These are phyloP conservation scores for Drechslera avenae DNA, from an alignment of 2,329 filamentous ascomycete species.

Conservation along the genomic window DNA sequence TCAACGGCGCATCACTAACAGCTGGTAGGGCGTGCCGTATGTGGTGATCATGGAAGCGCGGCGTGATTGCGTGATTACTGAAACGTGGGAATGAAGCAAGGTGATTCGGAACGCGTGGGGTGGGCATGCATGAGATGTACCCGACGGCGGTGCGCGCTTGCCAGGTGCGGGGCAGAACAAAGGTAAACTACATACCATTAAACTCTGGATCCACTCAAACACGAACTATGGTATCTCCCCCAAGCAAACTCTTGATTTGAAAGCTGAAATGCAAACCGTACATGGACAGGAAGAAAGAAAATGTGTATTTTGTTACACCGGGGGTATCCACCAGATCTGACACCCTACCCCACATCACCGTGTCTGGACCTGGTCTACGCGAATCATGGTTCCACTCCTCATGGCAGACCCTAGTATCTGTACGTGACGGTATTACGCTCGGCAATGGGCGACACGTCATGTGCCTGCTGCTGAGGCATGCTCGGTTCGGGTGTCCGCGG, in stretches of 20 bases:
- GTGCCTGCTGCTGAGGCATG: slow-evolving; percentile 17
- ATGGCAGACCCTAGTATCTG: slow-evolving; percentile 35
- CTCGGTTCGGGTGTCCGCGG: slow-evolving; percentile 34
- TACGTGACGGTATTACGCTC: slow-evolving; percentile 47
- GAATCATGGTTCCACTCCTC: slow-evolving; percentile 7
- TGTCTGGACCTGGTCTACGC: slow-evolving; percentile 14
- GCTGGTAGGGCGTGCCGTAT: slow-evolving; percentile 7
- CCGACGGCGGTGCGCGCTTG: slow-evolving; percentile 16
- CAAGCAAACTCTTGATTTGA: slow-evolving; percentile 4
- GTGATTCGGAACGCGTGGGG: slow-evolving; percentile 26
- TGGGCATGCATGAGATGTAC: slow-evolving; percentile 10
- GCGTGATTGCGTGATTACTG: slow-evolving; percentile 17
- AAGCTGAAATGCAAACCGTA: not conserved
- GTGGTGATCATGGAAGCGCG: not conserved
- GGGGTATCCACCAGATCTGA: slow-evolving; percentile 6
- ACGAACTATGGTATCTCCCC: slow-evolving; percentile 17
- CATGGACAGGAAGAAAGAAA: not conserved
- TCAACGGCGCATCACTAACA: slow-evolving; percentile 14
- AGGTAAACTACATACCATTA: not conserved
- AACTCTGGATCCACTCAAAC: slow-evolving; percentile 2
- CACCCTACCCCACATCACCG: slow-evolving; percentile 18
- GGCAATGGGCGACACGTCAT: slow-evolving; percentile 45
- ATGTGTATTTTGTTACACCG: slow-evolving; percentile 3
- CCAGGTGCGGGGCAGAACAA: slow-evolving; percentile 13
- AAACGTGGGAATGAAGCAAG: slow-evolving; percentile 15